Conservation (phyloP, 495 filamentous ascomycete genomes). For the Paragyromitra xinjiangensis region DNA sequence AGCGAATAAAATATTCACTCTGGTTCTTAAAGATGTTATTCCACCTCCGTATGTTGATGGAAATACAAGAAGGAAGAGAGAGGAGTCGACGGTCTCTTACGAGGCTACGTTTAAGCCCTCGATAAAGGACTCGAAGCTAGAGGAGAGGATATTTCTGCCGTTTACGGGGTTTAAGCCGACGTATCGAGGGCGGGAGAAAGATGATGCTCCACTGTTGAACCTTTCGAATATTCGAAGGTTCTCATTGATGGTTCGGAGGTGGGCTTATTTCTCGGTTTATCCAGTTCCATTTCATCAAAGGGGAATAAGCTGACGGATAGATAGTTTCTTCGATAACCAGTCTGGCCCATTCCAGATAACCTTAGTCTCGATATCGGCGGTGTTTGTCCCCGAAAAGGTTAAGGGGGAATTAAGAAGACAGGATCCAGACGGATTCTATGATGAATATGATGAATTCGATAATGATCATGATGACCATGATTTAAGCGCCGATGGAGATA, state of each 20-base stretch:
- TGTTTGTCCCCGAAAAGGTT: neutral
- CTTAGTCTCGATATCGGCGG: conserved; percentile 23
- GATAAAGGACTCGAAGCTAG: neutral
- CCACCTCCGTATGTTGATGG: conserved; percentile 57
- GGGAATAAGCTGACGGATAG: neutral
- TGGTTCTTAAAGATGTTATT: conserved; percentile 75
- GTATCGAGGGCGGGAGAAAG: conserved; percentile 71
- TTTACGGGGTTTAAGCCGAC: conserved; percentile 74
- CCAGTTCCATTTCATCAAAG: neutral
- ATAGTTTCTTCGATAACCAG: conserved; percentile 35
- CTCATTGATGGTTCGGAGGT: conserved; percentile 47
- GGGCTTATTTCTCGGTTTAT: neutral
- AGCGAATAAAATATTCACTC: conserved; percentile 71
- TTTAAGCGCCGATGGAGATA: neutral
- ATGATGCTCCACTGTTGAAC: conserved; percentile 61
- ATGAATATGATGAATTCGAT: conserved; percentile 35
- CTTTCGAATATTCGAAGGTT: conserved; percentile 23
- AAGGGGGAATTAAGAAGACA: neutral
- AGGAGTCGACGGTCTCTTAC: conserved; percentile 67
- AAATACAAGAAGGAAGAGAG: conserved; percentile 69
- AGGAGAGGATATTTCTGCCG: conserved; percentile 39
- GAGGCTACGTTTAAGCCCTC: conserved; percentile 60
- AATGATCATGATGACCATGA: conserved; percentile 34
- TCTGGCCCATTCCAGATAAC: conserved; percentile 29
- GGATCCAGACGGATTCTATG: conserved; percentile 26